phyloP scores from a whole-genome alignment of 169 alveolate species.

The Babesia ovata region DNA sequence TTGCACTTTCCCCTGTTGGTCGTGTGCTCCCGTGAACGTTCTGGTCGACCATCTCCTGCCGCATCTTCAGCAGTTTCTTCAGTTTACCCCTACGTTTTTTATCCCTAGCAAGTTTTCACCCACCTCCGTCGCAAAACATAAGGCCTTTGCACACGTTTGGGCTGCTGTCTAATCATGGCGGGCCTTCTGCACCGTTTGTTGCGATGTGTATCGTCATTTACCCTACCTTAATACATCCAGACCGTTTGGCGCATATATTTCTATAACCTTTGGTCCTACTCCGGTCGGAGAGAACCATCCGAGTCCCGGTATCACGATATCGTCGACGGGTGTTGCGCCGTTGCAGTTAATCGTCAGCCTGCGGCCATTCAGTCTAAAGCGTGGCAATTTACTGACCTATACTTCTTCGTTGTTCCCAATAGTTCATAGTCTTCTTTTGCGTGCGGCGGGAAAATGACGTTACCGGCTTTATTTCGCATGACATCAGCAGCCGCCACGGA shows the following conservation, averaged over 20 bases:
- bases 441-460: conserved; percentile 70
- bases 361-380: background rate
- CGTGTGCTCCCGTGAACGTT: background rate
- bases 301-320: conserved; percentile 79
- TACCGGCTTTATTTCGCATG: conserved; percentile 73
- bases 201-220: background rate
- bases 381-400: conserved; percentile 52
- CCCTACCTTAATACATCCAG: conserved; percentile 67
- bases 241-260: conserved; percentile 78
- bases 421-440: conserved; percentile 49
- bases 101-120: background rate
- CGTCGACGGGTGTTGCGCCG: conserved; percentile 73
- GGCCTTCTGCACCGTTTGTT: conserved; percentile 46
- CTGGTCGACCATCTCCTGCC: conserved; percentile 20
- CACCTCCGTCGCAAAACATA: conserved; percentile 43
- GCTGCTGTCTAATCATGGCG: conserved; percentile 48
- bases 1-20: conserved; percentile 4
- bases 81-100: conserved; percentile 45
- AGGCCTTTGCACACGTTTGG: conserved; percentile 16
- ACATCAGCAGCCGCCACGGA: conserved; percentile 58
- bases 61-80: conserved; percentile 43
- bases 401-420: conserved; percentile 34
- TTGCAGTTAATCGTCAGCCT: conserved; percentile 54
- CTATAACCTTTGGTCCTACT: conserved; percentile 73
- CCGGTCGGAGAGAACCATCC: conserved; percentile 84